These are phyloP conservation scores for Colletotrichum cordylinicola DNA, from an alignment of 2,329 filamentous ascomycete species.

Conservation along the genomic window DNA sequence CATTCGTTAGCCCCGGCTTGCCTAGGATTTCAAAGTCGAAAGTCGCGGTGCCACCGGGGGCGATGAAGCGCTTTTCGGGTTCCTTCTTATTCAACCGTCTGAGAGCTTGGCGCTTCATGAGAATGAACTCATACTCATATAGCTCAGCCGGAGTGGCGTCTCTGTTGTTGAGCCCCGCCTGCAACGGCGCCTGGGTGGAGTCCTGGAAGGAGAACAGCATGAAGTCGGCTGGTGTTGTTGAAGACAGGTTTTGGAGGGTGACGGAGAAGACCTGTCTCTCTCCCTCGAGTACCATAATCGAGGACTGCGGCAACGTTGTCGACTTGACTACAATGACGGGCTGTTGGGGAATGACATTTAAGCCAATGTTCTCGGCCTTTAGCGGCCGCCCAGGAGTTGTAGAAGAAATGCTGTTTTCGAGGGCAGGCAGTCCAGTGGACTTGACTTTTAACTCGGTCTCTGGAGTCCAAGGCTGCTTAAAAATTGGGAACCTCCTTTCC, in stretches of 20 bases:
- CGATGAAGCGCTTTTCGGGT: slow-evolving; percentile 63
- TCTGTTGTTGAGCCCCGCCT: slow-evolving; percentile 75
- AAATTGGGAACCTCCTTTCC: slow-evolving; percentile 84
- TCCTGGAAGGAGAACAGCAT: slow-evolving; percentile 89
- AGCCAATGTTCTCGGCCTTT: slow-evolving; percentile 58
- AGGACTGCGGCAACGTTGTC: slow-evolving; percentile 80
- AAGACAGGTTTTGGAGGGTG: slow-evolving; percentile 79
- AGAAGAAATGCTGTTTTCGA: slow-evolving; percentile 50
- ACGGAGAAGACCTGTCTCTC: slow-evolving; percentile 80
- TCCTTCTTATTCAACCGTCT: slow-evolving; percentile 55
- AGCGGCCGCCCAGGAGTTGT: slow-evolving; percentile 46
- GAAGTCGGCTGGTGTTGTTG: slow-evolving; percentile 77
- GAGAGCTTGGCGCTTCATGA: slow-evolving; percentile 76
- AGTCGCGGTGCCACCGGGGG: slow-evolving; percentile 68
- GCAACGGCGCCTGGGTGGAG: slow-evolving; percentile 80
- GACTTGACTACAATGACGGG: slow-evolving; percentile 79
- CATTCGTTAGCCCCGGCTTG: slow-evolving; percentile 82
- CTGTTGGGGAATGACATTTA: slow-evolving; percentile 81
- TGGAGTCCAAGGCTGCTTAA: slow-evolving; percentile 77
- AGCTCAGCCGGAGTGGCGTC: slow-evolving; percentile 80
- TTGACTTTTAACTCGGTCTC: slow-evolving; percentile 78
- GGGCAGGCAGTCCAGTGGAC: slow-evolving; percentile 68
- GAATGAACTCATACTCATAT: slow-evolving; percentile 84
- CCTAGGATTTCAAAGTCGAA: slow-evolving; percentile 88
- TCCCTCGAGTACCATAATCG: slow-evolving; percentile 92